Evolutionary conservation across 2,329 filamentous ascomycete genomes (phyloP).

Genomic region (Epicoccum sorghinum): DNA sequence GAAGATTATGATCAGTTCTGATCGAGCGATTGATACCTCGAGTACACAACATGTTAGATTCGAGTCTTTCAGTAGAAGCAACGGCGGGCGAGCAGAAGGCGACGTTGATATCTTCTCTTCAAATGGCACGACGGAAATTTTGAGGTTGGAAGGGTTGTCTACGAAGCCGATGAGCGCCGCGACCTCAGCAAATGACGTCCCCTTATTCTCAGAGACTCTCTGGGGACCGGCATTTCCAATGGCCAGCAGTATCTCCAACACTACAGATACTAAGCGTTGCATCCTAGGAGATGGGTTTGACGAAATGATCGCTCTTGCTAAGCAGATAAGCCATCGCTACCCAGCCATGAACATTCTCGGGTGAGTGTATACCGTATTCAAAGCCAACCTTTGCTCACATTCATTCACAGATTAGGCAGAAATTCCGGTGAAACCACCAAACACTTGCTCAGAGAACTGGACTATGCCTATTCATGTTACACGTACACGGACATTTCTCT

Average conservation of each 20-base stretch:
- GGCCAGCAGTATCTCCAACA: no score
- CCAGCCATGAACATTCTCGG: conserved; percentile 5
- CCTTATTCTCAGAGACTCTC: conserved; percentile 17
- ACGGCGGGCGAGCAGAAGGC: background rate
- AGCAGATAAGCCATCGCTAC: conserved; percentile 1
- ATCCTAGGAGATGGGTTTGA: no score
- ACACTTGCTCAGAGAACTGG: conserved; percentile 6
- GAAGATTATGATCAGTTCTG: background rate
- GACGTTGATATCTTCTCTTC: background rate
- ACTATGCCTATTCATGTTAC: conserved; percentile 13
- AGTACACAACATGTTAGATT: background rate
- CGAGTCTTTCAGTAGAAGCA: background rate
- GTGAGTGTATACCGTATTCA: background rate
- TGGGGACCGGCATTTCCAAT: conserved; percentile 7
- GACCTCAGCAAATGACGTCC: conserved; percentile 5
- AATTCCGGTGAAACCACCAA: conserved; percentile 10
- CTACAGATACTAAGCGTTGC: no score
- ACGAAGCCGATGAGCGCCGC: conserved; percentile 3
- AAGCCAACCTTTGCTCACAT: background rate
- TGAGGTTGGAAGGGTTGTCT: conserved; percentile 14
- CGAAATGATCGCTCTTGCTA: background rate
- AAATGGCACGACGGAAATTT: background rate
- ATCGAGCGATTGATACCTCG: conserved; percentile 7
- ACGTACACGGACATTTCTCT: conserved; percentile 24
- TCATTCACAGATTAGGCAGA: conserved; percentile 15